These are phyloP conservation scores for Avena sativa DNA, from an alignment of 176 grass and related monocot species.

Conservation along the genomic window DNA sequence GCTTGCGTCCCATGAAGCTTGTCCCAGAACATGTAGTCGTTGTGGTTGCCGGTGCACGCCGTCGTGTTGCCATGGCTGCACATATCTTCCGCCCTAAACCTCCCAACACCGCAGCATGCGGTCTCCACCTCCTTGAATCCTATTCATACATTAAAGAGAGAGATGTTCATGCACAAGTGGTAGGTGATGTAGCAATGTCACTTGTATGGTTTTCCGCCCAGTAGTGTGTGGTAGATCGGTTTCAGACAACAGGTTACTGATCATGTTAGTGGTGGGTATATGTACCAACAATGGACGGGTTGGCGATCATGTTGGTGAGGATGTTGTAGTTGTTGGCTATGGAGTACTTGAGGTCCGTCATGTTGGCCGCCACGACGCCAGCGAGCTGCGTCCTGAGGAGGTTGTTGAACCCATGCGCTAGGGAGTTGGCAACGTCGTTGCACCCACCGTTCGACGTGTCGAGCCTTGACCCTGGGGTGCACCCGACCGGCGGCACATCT, in stretches of 20 bases:
- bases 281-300: background rate
- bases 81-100: background rate
- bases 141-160: background rate
- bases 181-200: background rate
- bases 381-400: background rate
- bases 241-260: too few species aligned
- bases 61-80: background rate
- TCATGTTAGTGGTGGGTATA: too few species aligned
- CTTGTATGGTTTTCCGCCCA: too few species aligned
- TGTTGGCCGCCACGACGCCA: background rate
- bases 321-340: too few species aligned
- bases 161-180: background rate
- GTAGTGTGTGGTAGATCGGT: too few species aligned
- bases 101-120: background rate
- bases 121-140: background rate
- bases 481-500: background rate
- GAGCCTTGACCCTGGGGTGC: background rate
- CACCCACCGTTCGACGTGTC: background rate
- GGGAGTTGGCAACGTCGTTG: background rate
- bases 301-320: background rate
- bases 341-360: background rate
- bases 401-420: background rate
- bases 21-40: constrained; percentile 30
- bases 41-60: background rate
- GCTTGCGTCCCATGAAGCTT: constrained; percentile 7